Conservation (phyloP, 1,139 yeast genomes). For the Blastobotrys raffinosifermentans region DNA sequence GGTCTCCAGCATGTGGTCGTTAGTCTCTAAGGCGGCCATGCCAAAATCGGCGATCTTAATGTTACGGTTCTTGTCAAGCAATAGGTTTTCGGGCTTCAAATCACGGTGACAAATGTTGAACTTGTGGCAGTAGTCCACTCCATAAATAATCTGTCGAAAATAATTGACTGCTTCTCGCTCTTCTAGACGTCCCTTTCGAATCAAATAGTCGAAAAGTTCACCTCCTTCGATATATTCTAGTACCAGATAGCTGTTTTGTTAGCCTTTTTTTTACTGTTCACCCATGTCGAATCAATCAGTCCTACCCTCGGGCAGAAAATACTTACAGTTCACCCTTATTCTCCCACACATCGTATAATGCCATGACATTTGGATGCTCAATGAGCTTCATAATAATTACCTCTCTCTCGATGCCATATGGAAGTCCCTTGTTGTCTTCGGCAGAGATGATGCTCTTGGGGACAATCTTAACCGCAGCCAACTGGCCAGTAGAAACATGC, state of each 20-base stretch:
- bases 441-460: slow-evolving; percentile 66
- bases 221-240: slow-evolving; percentile 97
- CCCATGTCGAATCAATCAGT: slow-evolving; percentile 2
- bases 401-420: slow-evolving; percentile 94
- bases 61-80: slow-evolving; percentile 78
- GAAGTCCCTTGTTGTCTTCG: slow-evolving; percentile 49
- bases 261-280: not conserved
- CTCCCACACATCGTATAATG: slow-evolving; percentile 98
- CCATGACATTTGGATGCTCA: slow-evolving; percentile 90
- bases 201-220: slow-evolving; percentile 85
- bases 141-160: slow-evolving; percentile 86
- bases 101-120: slow-evolving; percentile 91
- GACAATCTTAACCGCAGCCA: slow-evolving; percentile 95
- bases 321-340: slow-evolving; percentile 72
- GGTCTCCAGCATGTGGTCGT: slow-evolving; percentile 79
- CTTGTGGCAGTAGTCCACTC: slow-evolving; percentile 89
- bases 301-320: not conserved
- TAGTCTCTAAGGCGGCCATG: slow-evolving; percentile 97
- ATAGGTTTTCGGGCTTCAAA: slow-evolving; percentile 87
- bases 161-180: slow-evolving; percentile 87
- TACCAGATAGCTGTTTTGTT: slow-evolving; percentile 51
- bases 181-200: slow-evolving; percentile 79
- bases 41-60: slow-evolving; percentile 98
- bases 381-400: slow-evolving; percentile 87
- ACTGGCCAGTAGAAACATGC: slow-evolving; percentile 73